Percentiles rank a stretch among this genome's conserved stretches.
These are phyloP conservation scores for Hyphopichia buzzinii DNA, from an alignment of 1,139 yeast genomes.

Conservation along the genomic window DNA sequence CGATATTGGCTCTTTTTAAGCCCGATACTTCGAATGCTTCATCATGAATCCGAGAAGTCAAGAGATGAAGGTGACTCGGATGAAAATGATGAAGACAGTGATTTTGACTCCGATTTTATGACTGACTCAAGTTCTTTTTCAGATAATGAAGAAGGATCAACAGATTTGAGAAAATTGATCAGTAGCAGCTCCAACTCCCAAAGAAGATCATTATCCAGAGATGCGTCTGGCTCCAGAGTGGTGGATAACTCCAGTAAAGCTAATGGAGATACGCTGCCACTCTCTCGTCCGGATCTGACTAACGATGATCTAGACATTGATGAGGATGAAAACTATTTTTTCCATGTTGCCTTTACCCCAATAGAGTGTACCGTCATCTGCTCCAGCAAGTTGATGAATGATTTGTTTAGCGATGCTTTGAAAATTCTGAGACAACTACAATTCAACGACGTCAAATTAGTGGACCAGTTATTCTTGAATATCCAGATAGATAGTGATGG, in stretches of 20 bases:
- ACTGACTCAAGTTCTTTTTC: not conserved
- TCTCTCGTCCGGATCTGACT: not conserved
- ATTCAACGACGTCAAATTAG: slow-evolving; percentile 38
- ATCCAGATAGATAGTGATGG: slow-evolving; percentile 67
- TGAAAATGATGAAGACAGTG: slow-evolving; percentile 20
- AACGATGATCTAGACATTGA: slow-evolving; percentile 14
- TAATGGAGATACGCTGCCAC: too few relatives aligned
- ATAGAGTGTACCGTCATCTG: slow-evolving; percentile 56
- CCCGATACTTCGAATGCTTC: slow-evolving; percentile 42
- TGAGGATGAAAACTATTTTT: slow-evolving; percentile 32
- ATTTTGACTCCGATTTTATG: slow-evolving; percentile 13
- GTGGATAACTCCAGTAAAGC: slow-evolving; percentile 3
- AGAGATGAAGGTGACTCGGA: slow-evolving; percentile 14
- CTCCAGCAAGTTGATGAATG: slow-evolving; percentile 32
- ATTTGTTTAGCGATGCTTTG: slow-evolving; percentile 38
- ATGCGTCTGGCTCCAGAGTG: slow-evolving; percentile 3
- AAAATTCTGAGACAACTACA: slow-evolving; percentile 23
- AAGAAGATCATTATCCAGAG: not conserved
- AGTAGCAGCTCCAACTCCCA: slow-evolving; percentile 1
- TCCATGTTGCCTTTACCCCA: slow-evolving; percentile 58
- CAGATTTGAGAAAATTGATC: not conserved
- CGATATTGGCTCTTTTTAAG: slow-evolving; percentile 52
- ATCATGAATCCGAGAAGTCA: slow-evolving; percentile 17
- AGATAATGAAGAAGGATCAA: not conserved
- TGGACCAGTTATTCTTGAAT: slow-evolving; percentile 48